These are phyloP conservation scores for Carnegiea gigantea DNA, from an alignment of 179 eudicot genomes.

Conservation along the genomic window DNA sequence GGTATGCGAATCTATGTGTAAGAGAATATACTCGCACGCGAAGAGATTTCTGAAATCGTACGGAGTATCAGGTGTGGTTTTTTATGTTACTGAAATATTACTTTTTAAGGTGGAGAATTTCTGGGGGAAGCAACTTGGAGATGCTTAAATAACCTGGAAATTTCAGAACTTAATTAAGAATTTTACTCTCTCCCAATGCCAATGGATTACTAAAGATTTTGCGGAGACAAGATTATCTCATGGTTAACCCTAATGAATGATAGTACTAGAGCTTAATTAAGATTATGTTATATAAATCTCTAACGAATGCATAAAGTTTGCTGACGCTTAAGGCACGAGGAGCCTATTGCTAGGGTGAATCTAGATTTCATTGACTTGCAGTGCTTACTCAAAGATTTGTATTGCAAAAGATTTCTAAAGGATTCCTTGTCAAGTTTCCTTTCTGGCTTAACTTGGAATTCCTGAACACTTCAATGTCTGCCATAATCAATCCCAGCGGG, in stretches of 20 bases:
- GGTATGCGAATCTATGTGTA: too few species aligned
- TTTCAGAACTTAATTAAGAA: conserved; percentile 11
- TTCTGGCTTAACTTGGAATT: conserved; percentile 9
- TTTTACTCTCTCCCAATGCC: too few species aligned
- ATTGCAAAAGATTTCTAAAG: not conserved
- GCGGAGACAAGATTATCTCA: too few species aligned
- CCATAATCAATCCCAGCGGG: conserved; percentile 2
- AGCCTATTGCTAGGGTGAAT: conserved; percentile 6
- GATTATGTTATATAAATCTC: too few species aligned
- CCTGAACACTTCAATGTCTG: conserved; percentile 15
- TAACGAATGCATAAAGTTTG: too few species aligned
- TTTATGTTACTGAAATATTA: not conserved
- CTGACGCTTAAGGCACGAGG: conserved; percentile 11
- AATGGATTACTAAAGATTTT: too few species aligned
- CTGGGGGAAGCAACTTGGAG: conserved; percentile 2
- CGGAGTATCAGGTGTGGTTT: conserved; percentile 1
- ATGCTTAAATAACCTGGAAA: conserved; percentile 9
- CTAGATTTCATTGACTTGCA: conserved; percentile 6
- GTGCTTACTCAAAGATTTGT: not conserved
- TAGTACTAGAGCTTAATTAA: too few species aligned
- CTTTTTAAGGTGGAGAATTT: not conserved
- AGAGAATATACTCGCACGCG: not conserved
- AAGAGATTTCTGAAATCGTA: not conserved
- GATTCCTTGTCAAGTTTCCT: not conserved
- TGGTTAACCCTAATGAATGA: too few species aligned